A percentile compares a stretch with the other conserved stretches of the same genome.
Evolutionary conservation across 2,329 filamentous ascomycete genomes (phyloP).

Genomic region (Colletotrichum noveboracense): DNA sequence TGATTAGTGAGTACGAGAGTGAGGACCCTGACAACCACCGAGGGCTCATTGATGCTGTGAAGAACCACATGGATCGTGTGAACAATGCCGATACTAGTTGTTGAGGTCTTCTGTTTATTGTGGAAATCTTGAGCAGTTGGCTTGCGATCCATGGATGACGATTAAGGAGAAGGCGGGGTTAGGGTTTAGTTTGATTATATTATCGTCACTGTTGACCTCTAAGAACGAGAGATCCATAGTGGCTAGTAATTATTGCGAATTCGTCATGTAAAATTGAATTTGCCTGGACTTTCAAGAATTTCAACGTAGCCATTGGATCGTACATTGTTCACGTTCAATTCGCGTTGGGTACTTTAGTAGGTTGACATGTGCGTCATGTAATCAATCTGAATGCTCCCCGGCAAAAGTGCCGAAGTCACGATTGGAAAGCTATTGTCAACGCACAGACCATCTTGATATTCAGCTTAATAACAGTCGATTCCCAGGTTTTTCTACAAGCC

Average conservation of each 20-base stretch:
- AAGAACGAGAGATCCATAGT: background rate
- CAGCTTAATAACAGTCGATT: background rate
- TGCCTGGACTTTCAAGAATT: background rate
- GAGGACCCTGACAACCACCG: background rate
- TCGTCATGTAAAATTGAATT: accelerated
- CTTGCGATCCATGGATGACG: background rate
- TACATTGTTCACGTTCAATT: background rate
- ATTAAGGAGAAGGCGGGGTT: background rate
- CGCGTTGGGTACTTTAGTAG: background rate
- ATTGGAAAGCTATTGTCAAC: background rate
- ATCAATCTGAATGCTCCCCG: background rate
- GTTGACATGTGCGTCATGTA: background rate
- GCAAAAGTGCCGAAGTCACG: background rate
- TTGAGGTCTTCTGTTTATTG: background rate
- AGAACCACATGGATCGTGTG: background rate
- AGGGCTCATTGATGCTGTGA: background rate
- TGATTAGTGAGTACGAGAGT: background rate
- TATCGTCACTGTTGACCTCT: background rate
- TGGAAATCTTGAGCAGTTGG: background rate
- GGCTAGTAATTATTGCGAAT: background rate
- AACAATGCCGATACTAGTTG: background rate
- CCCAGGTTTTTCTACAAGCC: background rate
- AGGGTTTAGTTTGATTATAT: background rate
- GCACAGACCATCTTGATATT: background rate
- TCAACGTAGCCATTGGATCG: background rate